Conservation (phyloP, 306 rosid species). For the Hylodesmum podocarpum region DNA sequence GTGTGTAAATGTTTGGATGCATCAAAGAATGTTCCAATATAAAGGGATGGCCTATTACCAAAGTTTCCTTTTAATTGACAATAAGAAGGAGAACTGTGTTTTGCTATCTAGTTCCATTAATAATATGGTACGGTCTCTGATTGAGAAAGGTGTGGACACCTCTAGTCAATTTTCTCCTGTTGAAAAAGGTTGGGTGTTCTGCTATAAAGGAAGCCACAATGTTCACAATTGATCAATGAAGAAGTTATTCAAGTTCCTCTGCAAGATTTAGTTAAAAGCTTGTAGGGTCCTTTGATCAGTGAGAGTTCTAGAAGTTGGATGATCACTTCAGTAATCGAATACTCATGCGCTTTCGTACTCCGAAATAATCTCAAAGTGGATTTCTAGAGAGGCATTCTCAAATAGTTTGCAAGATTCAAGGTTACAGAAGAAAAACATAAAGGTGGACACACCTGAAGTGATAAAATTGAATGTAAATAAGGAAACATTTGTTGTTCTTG, state of each 20-base stretch:
- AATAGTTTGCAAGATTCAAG: constrained; percentile 38
- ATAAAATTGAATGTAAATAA: constrained; percentile 26
- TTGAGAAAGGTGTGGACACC: constrained; percentile 56
- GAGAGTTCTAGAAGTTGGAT: constrained; percentile 56
- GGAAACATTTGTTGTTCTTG: constrained; percentile 20
- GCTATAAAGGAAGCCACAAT: constrained; percentile 69
- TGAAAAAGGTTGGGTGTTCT: constrained; percentile 69
- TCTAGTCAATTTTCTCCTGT: constrained; percentile 49
- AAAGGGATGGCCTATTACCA: constrained; percentile 75
- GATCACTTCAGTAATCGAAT: constrained; percentile 55
- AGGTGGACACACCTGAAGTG: constrained; percentile 31
- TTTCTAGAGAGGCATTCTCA: constrained; percentile 46
- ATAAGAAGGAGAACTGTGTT: constrained; percentile 61
- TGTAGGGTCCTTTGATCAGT: constrained; percentile 70
- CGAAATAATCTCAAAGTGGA: constrained; percentile 55
- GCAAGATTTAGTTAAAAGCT: constrained; percentile 57
- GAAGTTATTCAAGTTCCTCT: constrained; percentile 48
- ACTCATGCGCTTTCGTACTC: constrained; percentile 84
- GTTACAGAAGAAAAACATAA: constrained; percentile 28
- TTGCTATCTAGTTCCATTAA: constrained; percentile 56
- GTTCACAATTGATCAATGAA: constrained; percentile 36
- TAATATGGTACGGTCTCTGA: constrained; percentile 69
- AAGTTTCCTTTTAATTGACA: constrained; percentile 71
- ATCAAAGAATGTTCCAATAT: constrained; percentile 53
- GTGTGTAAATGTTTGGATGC: constrained; percentile 57